Percentiles rank a stretch among this genome's conserved stretches.
phyloP scores from a whole-genome alignment of 306 rosid species.

The Citrullus amarus region DNA sequence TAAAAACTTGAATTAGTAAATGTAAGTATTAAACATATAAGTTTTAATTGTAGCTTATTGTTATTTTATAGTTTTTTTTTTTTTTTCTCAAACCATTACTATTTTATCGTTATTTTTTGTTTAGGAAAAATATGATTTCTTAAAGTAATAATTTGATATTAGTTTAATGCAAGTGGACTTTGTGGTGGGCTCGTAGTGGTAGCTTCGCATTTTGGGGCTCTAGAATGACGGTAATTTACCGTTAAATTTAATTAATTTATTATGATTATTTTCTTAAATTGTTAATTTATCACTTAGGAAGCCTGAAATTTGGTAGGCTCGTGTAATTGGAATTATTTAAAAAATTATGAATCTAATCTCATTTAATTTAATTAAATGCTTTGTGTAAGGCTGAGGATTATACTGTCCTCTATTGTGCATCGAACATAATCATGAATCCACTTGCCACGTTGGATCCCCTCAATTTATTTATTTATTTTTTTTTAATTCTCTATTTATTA shows the following conservation, averaged over 20 bases:
- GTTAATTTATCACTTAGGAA: no score
- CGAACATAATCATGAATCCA: not conserved
- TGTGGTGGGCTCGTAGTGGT: not conserved
- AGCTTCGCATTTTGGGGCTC: not conserved
- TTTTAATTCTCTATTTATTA: no score
- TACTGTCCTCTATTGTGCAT: not conserved
- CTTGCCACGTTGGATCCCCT: not conserved
- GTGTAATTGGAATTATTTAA: not conserved
- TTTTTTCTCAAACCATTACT: no score
- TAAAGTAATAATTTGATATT: not conserved
- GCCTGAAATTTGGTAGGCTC: not conserved
- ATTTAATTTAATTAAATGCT: not conserved
- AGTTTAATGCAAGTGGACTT: not conserved
- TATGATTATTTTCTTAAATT: no score
- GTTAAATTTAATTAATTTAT: no score
- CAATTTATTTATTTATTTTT: no score
- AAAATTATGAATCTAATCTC: not conserved
- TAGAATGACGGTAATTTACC: not conserved
- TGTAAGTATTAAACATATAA: no score
- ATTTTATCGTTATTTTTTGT: no score
- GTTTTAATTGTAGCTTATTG: no score
- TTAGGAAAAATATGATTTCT: not conserved
- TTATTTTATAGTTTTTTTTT: no score
- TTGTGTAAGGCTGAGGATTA: not conserved
- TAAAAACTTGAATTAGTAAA: no score